Evolutionary conservation across 2,329 filamentous ascomycete genomes (phyloP).

Genomic region (Biscogniauxia sp.): DNA sequence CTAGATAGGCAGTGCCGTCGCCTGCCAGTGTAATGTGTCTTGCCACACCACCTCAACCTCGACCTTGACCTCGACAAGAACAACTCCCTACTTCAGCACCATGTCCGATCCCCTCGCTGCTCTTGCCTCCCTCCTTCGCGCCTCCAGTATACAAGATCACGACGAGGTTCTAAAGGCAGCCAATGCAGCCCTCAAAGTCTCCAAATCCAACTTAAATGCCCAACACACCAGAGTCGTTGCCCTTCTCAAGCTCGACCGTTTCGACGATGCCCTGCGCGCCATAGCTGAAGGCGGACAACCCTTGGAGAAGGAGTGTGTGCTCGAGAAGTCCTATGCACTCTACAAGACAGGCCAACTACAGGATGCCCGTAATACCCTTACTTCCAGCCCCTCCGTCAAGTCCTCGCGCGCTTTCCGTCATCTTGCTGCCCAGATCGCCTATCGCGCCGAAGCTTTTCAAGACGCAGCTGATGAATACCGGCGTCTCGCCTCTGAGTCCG

Average conservation of each 20-base stretch:
- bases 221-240: conserved; percentile 71
- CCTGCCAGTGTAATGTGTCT: not conserved
- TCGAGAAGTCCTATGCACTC: conserved; percentile 78
- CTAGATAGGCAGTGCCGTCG: not conserved
- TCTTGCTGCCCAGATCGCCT: conserved; percentile 65
- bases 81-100: not conserved
- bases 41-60: not conserved
- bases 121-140: conserved; percentile 54
- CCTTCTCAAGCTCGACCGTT: conserved; percentile 78
- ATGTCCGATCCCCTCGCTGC: conserved; percentile 47
- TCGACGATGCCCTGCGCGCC: conserved; percentile 70
- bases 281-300: conserved; percentile 62
- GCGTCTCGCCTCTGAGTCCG: conserved; percentile 47
- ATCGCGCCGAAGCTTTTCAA: conserved; percentile 71
- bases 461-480: conserved; percentile 64
- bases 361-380: conserved; percentile 54
- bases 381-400: conserved; percentile 27
- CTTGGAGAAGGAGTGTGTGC: conserved; percentile 57
- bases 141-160: conserved; percentile 64
- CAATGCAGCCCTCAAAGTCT: conserved; percentile 59
- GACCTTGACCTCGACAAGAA: not conserved
- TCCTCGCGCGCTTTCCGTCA: conserved; percentile 43
- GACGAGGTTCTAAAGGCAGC: conserved; percentile 67
- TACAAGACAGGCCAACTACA: conserved; percentile 73
- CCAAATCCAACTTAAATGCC: conserved; percentile 54